Evolutionary conservation across 2,329 filamentous ascomycete species (phyloP), one percentile per base, ranked within the genome.

Genomic region (Apiospora rasikravindrae): DNA sequence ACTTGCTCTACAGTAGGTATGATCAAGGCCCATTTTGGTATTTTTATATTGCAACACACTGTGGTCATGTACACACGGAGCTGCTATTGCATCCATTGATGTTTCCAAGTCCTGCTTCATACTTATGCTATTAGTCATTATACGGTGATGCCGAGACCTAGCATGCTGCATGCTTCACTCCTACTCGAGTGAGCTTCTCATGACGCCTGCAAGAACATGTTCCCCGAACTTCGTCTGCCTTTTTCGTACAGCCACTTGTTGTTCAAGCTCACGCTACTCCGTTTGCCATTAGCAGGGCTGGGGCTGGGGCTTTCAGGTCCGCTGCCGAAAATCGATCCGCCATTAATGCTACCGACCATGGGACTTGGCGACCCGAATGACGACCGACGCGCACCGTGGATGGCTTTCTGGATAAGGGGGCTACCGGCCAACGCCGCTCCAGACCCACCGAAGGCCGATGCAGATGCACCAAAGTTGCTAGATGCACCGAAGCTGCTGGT

Each of bases 181-280:
- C n/a, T 47, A 19, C n/a, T 5, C 40, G 13, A 49, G 47, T n/a
- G 33, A 16, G 51, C 47, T 42, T 14, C 19, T 51, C n/a, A 33
- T 75, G 14, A 76, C 75, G 73, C 71, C 70, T 76, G 79, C 73
- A 75, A 44, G 82, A 84, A 86, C 44, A 82, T 78, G 71, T 81
- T 86, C 14, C 85, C 81, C 69, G 87, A 85, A 76, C 88, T 84
- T 80, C 90, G 81, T 80, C 91, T 85, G 77, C 93, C 92, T 83
- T 91, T 94, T 82, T 98, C 94, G 80, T 98, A 98, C 73, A 98
- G 83, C 96, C 96, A 98, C 84, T 96, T 97, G 84, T 91, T 98
- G 82, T 96, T 98, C 79, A 98, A 80, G 0, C 91, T 91, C 70
- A 97, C 90, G 75, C 90, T 95, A 57, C 92, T 91, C 71, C 90